Percentiles rank a stretch among this genome's conserved stretches.
Conservation (phyloP, 768 basidiomycete genomes). For the Rhodosporidiobolus odoratus region DNA sequence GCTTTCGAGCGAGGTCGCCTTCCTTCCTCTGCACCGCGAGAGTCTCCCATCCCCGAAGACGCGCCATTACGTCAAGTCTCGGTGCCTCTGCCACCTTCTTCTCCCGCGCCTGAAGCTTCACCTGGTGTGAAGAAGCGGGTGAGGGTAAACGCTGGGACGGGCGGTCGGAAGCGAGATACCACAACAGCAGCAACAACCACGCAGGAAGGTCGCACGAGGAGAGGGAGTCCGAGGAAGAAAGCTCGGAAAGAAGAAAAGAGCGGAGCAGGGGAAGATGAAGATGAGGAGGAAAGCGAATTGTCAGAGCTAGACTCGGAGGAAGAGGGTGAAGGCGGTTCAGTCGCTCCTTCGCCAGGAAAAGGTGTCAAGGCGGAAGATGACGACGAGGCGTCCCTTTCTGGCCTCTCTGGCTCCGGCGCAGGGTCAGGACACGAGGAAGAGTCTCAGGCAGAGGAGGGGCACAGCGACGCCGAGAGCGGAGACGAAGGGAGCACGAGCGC, state of each 20-base stretch:
- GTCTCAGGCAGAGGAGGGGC: neutral
- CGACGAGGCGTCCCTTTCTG: too few species aligned
- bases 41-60: constrained; percentile 4
- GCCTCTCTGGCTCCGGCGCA: too few species aligned
- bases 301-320: neutral
- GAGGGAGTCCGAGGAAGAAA: neutral
- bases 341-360: too few species aligned
- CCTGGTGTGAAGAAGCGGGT: neutral
- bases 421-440: neutral
- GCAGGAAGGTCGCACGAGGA: neutral
- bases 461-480: neutral
- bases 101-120: neutral
- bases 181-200: neutral
- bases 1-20: constrained; percentile 10
- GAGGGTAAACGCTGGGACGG: neutral
- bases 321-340: neutral
- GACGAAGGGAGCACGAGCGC: neutral
- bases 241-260: too few species aligned
- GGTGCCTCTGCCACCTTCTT: neutral
- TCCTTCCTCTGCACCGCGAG: neutral
- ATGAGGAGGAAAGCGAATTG: neutral
- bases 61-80: neutral
- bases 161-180: neutral
- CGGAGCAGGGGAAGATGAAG: too few species aligned
- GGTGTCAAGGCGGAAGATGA: too few species aligned